These are phyloP conservation scores for Pichia deserticola DNA, from an alignment of 805 yeast genomes.

Conservation along the genomic window DNA sequence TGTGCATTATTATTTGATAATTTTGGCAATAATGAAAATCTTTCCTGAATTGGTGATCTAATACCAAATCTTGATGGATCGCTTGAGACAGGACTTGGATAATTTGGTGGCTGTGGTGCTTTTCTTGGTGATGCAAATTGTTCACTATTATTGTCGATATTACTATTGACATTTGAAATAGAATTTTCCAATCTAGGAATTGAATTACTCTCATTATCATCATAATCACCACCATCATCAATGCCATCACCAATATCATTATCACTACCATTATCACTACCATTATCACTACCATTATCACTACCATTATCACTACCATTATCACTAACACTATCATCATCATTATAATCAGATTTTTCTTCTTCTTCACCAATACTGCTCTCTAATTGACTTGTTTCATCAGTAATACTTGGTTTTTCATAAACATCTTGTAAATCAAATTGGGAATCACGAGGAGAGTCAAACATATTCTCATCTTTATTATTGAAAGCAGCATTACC, in stretches of 20 bases:
- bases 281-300: too few relatives aligned
- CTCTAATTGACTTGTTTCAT: too few relatives aligned
- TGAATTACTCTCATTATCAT: neutral
- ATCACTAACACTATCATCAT: too few relatives aligned
- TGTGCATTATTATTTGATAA: conserved; percentile 9
- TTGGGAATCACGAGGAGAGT: neutral
- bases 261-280: too few relatives aligned
- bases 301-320: too few relatives aligned
- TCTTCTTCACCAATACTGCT: too few relatives aligned
- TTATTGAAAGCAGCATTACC: too few relatives aligned
- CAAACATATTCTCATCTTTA: too few relatives aligned
- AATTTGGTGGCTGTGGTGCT: conserved; percentile 61
- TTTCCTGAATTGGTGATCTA: conserved; percentile 11
- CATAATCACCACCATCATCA: too few relatives aligned
- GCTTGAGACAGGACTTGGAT: conserved; percentile 21
- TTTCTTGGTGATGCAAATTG: conserved; percentile 58
- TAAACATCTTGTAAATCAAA: neutral
- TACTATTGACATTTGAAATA: too few relatives aligned
- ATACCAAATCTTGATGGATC: conserved; percentile 21
- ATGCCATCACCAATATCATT: neutral
- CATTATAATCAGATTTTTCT: too few relatives aligned
- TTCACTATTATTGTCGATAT: neutral
- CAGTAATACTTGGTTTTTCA: neutral
- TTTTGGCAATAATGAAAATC: neutral
- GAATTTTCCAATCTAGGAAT: neutral